Conservation (phyloP, 192 early-diverging fungal genomes). For the Coemansia umbellata region DNA sequence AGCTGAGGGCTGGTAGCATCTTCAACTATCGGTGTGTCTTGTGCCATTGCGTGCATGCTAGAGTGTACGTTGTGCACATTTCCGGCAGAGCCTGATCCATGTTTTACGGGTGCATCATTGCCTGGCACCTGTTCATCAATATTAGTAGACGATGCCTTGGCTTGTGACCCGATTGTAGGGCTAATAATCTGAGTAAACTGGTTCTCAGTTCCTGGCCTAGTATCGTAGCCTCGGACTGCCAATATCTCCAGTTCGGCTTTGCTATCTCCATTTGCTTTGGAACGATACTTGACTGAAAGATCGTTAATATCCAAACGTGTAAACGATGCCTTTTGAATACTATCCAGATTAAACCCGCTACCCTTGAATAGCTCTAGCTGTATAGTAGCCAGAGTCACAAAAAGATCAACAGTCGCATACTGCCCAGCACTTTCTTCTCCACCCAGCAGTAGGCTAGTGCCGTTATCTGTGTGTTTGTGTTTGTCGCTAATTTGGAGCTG, state of each 20-base stretch:
- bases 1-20: conserved; percentile 41
- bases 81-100: neutral
- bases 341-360: conserved; percentile 53
- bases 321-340: conserved; percentile 53
- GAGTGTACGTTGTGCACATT: neutral
- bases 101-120: neutral
- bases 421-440: conserved; percentile 15
- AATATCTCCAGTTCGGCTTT: conserved; percentile 66
- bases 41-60: conserved; percentile 47
- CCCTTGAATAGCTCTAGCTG: conserved; percentile 75
- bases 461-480: neutral
- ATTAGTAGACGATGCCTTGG: neutral
- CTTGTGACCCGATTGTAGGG: conserved; percentile 18
- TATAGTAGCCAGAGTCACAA: conserved; percentile 66
- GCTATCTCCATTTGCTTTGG: conserved; percentile 59
- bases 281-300: conserved; percentile 54
- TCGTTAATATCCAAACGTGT: conserved; percentile 51
- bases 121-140: neutral
- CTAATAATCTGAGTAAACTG: conserved; percentile 81
- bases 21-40: conserved; percentile 38
- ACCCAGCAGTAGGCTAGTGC: neutral
- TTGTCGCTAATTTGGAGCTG: conserved; percentile 11
- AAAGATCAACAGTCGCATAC: conserved; percentile 52
- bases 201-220: conserved; percentile 67
- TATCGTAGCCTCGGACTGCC: conserved; percentile 76